phyloP scores from a whole-genome alignment of 1,284 basidiomycete species.

The Moniliophthora roreri region DNA sequence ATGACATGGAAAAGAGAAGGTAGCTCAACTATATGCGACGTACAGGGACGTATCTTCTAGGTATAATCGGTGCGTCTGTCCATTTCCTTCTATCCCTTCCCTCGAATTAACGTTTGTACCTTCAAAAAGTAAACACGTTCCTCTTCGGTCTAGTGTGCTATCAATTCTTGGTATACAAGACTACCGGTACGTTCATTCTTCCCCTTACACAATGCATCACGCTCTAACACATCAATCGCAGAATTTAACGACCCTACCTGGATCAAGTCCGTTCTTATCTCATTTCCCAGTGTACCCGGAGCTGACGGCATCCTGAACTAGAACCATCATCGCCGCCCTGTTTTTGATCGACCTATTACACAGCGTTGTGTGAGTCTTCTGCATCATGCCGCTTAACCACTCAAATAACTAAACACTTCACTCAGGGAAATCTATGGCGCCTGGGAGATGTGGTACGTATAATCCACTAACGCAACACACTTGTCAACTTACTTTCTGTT shows the following conservation, averaged over 20 bases:
- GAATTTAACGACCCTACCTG: conserved; percentile 44
- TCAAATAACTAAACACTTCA: neutral
- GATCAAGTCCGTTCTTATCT: conserved; percentile 31
- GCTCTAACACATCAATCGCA: conserved; percentile 18
- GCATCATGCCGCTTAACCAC: neutral
- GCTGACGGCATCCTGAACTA: conserved; percentile 16
- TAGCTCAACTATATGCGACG: no score
- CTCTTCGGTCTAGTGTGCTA: conserved; percentile 50
- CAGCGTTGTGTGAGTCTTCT: conserved; percentile 34
- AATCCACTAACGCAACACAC: neutral
- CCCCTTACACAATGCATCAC: neutral
- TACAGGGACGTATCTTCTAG: no score
- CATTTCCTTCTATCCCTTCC: no score
- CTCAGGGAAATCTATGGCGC: conserved; percentile 37
- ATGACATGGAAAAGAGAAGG: no score
- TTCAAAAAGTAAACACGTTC: conserved; percentile 42
- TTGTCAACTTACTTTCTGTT: neutral
- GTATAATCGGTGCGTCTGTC: no score
- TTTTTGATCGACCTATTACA: conserved; percentile 47
- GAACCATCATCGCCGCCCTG: conserved; percentile 36
- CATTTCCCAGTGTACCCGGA: neutral
- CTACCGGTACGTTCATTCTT: conserved; percentile 33
- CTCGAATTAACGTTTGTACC: no score
- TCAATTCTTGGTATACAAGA: conserved; percentile 45
- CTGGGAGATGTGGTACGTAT: conserved; percentile 38